Conservation (phyloP, 2,329 filamentous ascomycete genomes). For the Sclerotinia spermophila region DNA sequence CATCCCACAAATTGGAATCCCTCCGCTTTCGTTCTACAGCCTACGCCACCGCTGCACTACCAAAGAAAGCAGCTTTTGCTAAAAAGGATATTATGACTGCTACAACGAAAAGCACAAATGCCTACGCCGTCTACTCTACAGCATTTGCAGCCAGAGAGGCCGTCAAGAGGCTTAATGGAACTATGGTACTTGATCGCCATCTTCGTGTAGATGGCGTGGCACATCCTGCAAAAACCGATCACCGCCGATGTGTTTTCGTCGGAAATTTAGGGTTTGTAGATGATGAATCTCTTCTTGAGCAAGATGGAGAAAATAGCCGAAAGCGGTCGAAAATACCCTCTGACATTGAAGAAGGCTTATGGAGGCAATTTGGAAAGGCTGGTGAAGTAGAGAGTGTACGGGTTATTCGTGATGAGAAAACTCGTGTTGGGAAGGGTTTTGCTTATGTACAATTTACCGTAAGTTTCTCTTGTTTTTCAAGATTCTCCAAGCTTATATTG, state of each 20-base stretch:
- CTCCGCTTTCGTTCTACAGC: slow-evolving; percentile 92
- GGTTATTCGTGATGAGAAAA: slow-evolving; percentile 83
- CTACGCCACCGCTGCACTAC: slow-evolving; percentile 71
- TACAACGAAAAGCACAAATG: slow-evolving; percentile 90
- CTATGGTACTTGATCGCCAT: slow-evolving; percentile 78
- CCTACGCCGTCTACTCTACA: slow-evolving; percentile 86
- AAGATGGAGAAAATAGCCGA: slow-evolving; percentile 64
- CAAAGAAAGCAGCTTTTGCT: slow-evolving; percentile 92
- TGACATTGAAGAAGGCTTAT: slow-evolving; percentile 90
- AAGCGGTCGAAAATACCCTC: slow-evolving; percentile 72
- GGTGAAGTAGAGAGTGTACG: slow-evolving; percentile 91
- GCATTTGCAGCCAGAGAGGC: slow-evolving; percentile 72
- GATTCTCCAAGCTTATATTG: background rate
- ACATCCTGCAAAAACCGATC: slow-evolving; percentile 77
- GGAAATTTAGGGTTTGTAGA: slow-evolving; percentile 96
- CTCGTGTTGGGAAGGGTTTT: slow-evolving; percentile 92
- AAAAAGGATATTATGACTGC: slow-evolving; percentile 86
- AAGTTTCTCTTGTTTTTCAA: slow-evolving; percentile 34
- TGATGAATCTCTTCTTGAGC: slow-evolving; percentile 70
- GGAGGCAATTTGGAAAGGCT: slow-evolving; percentile 72
- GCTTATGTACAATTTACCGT: slow-evolving; percentile 94
- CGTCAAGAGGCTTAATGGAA: slow-evolving; percentile 75
- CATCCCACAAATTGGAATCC: slow-evolving; percentile 75
- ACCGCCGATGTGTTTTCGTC: slow-evolving; percentile 90
- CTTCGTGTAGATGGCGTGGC: slow-evolving; percentile 87